Percentiles rank a stretch among this genome's conserved stretches.
Evolutionary conservation across 768 basidiomycete species (phyloP).

Genomic region (Boletus subcaerulescens): DNA sequence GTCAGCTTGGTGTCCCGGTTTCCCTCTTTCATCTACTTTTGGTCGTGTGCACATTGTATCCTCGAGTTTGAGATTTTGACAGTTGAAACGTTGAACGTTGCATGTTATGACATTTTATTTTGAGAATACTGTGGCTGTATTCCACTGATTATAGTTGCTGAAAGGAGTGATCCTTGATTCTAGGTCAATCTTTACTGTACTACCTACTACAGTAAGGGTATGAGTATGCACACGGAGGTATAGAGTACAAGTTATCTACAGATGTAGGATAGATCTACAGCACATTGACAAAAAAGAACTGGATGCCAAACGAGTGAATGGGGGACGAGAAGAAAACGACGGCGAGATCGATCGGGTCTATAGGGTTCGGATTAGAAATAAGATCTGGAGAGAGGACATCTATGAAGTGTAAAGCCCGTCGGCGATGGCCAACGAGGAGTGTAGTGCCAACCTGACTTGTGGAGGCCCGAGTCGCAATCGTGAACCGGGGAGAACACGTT

Average conservation of each 20-base stretch:
- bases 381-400: not conserved
- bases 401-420: constrained; percentile 14
- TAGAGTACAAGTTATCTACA: constrained; percentile 6
- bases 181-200: constrained; percentile 2
- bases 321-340: not conserved
- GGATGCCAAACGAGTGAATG: constrained; percentile 15
- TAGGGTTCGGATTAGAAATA: not conserved
- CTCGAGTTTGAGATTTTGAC: too few species aligned
- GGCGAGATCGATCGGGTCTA: not conserved
- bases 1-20: not conserved
- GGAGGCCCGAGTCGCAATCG: constrained; percentile 19
- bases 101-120: too few species aligned
- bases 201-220: constrained; percentile 6
- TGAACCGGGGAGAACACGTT: constrained; percentile 36
- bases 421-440: constrained; percentile 3
- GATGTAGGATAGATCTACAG: constrained; percentile 19
- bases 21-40: not conserved
- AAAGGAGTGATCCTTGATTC: not conserved
- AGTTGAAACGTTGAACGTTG: too few species aligned
- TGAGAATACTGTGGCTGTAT: too few species aligned
- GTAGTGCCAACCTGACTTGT: constrained; percentile 13
- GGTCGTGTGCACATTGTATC: not conserved
- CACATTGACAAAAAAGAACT: constrained; percentile 14
- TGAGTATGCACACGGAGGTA: constrained; percentile 8
- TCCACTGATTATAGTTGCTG: too few species aligned